Conservation (phyloP, 1,284 basidiomycete species). For the Anthracocystis walkeri region DNA sequence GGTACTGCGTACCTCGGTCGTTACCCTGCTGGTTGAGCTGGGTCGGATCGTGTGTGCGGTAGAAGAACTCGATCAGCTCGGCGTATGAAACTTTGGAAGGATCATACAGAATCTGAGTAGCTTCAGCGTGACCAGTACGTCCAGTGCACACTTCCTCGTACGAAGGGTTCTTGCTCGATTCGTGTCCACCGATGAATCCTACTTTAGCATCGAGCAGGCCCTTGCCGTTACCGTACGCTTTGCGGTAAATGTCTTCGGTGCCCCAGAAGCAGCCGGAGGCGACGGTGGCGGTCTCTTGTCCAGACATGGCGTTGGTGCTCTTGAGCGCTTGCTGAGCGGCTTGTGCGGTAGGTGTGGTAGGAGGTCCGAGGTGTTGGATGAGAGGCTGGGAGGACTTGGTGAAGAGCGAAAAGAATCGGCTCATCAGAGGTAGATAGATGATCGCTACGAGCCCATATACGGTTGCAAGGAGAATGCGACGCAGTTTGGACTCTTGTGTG, state of each 20-base stretch:
- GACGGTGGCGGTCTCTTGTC: slow-evolving; percentile 52
- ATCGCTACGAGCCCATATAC: slow-evolving; percentile 22
- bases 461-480: slow-evolving; percentile 17
- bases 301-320: slow-evolving; percentile 38
- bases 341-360: slow-evolving; percentile 48
- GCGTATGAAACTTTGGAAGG: slow-evolving; percentile 80
- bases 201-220: slow-evolving; percentile 63
- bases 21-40: slow-evolving; percentile 71
- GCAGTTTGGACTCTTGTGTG: slow-evolving; percentile 28
- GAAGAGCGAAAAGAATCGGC: slow-evolving; percentile 57
- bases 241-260: slow-evolving; percentile 64
- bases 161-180: slow-evolving; percentile 68
- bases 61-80: slow-evolving; percentile 77
- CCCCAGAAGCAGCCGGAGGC: slow-evolving; percentile 69
- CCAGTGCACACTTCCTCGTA: slow-evolving; percentile 82
- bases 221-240: slow-evolving; percentile 65
- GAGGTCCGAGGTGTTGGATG: slow-evolving; percentile 50
- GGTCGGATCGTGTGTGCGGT: slow-evolving; percentile 91
- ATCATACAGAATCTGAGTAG: slow-evolving; percentile 86
- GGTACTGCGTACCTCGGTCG: slow-evolving; percentile 77
- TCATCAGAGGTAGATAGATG: slow-evolving; percentile 40
- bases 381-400: slow-evolving; percentile 47
- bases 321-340: slow-evolving; percentile 46
- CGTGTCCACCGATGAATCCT: slow-evolving; percentile 64
- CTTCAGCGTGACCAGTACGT: slow-evolving; percentile 88